Base-by-base conservation (phyloP, 2,329 filamentous ascomycete genomes). In the Intubia oerlemansii region DNA sequence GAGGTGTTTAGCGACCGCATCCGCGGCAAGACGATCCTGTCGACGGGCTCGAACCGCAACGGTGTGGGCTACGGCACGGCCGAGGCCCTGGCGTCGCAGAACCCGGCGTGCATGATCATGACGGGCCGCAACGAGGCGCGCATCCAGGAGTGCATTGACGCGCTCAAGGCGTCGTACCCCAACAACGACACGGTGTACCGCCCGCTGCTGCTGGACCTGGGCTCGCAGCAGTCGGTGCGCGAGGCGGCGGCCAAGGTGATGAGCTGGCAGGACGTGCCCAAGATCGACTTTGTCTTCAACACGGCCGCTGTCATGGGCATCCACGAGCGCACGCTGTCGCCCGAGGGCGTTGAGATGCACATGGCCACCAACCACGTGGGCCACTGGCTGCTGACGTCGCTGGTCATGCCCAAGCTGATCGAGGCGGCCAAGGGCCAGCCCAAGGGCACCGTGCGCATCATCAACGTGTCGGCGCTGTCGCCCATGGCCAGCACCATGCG, bases 311-410 rank as follows among this genome's bases (percentile, higher is more conserved):
- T 54, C 15, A 49, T 60, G n/a, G n/a, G n/a, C n/a, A n/a, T n/a
- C n/a, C n/a, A n/a, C n/a, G n/a, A n/a, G n/a, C n/a, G n/a, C n/a
- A n/a, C n/a, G n/a, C n/a, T n/a, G n/a, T n/a, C n/a, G n/a, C n/a
- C n/a, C n/a, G n/a, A n/a, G n/a, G n/a, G n/a, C n/a, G n/a, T n/a
- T n/a, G n/a, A n/a, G n/a, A n/a, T n/a, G n/a, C n/a, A n/a, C n/a
- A n/a, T n/a, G 2, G 56, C 53, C 7, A 50, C 52, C 9, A 64
- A 64, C 39, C 53, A 63, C 36, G 37, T 64, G 6, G 53, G 56
- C 0, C 55, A 61, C 28, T 62, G 60, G 36, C 39, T 60, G 7
- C 46, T 63, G 17, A 54, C 57, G 1, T 55, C 56, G 32, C 44
- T 61, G 12, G 45, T 63, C 10, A 40, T 57, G 29, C 51, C 55